Evolutionary conservation across 805 yeast genomes (phyloP), one percentile per base, ranked within the genome.

Genomic region (Yamadazyma olivae): DNA sequence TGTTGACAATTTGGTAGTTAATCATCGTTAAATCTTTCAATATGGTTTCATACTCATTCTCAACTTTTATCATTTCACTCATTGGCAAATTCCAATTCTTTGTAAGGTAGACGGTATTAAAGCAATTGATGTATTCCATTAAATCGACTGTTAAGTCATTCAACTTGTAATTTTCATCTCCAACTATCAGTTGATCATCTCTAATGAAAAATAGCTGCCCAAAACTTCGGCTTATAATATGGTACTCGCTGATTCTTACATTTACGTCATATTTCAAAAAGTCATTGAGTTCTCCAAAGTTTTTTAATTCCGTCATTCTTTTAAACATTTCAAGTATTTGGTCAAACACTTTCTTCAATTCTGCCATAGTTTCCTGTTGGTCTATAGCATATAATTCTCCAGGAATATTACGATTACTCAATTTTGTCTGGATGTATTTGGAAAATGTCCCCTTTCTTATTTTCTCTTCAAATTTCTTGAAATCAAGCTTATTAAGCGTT

Each of bases 121-220:
- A 49, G 4, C 47, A 46, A 19, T 49, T 44, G 30, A 74, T 56
- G 30, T 67, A 69, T 17, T 61, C 60, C 39, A 83, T 53, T 39
- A 74, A 73, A 22, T 63, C 49, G 7, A 54, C 30, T 3, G 54
- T 44, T 8, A 59, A 27, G 7, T 34, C 32, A 7, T 43, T 40
- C 18, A 78, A 51, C 24, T 19, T 28, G n/a, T 61, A 67, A 4
- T 14, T 22, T 18, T 40, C 41, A 1, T 48, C 27, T 0, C 89
- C 90, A 17, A 80, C 46, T 2, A 84, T 61, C 1, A 78, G 61
- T 35, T 70, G 71, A 52, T 82, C 80, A 49, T 82, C 85, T 41
- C 87, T 62, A 6, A 83, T 63, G 17, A 82, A 59, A 48, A 74
- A 79, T 16, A 81, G 58, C 36, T 82, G 86, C 46, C 80, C 71